Conservation (phyloP, 2,329 filamentous ascomycete genomes). For the Diplocarpon rosae region DNA sequence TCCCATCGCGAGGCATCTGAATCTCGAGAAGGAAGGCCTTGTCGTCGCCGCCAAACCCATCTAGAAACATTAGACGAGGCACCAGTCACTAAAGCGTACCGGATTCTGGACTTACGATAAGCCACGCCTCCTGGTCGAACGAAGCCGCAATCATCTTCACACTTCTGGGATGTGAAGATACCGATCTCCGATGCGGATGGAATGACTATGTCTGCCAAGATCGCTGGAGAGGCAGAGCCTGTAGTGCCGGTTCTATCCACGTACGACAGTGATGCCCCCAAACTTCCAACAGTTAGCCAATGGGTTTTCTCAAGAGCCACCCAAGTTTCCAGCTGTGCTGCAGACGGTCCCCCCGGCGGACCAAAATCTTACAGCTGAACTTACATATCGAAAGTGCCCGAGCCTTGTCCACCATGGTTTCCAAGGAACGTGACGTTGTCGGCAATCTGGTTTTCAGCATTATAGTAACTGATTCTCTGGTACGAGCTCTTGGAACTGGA, state of each 20-base stretch:
- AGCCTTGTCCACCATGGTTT: conserved; percentile 43
- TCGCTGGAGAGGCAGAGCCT: conserved; percentile 36
- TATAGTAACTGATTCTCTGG: conserved; percentile 37
- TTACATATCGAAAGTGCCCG: conserved; percentile 42
- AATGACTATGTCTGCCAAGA: conserved; percentile 38
- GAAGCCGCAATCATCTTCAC: conserved; percentile 36
- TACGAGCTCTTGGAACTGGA: conserved; percentile 23
- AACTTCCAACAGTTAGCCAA: conserved; percentile 27
- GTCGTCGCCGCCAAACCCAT: conserved; percentile 59
- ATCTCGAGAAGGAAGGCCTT: conserved; percentile 69
- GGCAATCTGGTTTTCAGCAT: conserved; percentile 31
- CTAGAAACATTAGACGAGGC: conserved; percentile 29
- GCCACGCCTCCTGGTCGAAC: conserved; percentile 37
- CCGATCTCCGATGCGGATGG: conserved; percentile 39
- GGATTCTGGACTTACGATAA: conserved; percentile 32
- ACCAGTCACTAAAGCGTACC: background rate
- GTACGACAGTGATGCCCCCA: conserved; percentile 48
- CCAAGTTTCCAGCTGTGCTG: too few relatives aligned
- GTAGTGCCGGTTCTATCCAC: conserved; percentile 35
- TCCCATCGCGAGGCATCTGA: conserved; percentile 53
- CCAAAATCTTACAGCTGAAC: conserved; percentile 1
- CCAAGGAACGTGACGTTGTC: conserved; percentile 48
- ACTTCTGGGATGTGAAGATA: conserved; percentile 40
- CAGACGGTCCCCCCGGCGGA: too few relatives aligned
- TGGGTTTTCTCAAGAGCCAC: background rate